These are phyloP conservation scores for Candida sanyaensis DNA, from an alignment of 1,139 yeast genomes.

Conservation along the genomic window DNA sequence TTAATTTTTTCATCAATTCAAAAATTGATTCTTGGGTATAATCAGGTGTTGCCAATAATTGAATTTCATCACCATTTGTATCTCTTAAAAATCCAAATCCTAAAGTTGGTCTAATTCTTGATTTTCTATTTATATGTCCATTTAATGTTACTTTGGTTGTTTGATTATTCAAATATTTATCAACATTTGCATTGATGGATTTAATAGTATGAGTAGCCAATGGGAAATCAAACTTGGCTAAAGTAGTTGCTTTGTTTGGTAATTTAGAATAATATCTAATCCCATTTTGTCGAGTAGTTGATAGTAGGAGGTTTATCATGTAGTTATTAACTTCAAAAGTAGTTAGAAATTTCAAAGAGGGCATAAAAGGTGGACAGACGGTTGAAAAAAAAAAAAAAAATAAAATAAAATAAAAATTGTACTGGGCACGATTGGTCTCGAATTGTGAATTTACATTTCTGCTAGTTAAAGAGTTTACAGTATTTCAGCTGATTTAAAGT, in stretches of 20 bases:
- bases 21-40: slow-evolving; percentile 29
- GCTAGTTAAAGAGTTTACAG: too few species aligned
- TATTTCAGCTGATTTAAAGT: too few species aligned
- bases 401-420: background rate
- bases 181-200: slow-evolving; percentile 11
- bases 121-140: slow-evolving; percentile 83
- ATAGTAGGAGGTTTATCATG: slow-evolving; percentile 5
- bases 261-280: slow-evolving; percentile 15
- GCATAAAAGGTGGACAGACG: background rate
- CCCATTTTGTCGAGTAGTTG: slow-evolving; percentile 2
- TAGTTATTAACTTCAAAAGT: background rate
- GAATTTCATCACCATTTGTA: slow-evolving; percentile 63
- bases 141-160: slow-evolving; percentile 42
- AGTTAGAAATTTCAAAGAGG: too few species aligned
- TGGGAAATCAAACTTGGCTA: slow-evolving; percentile 42
- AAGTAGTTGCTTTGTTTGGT: slow-evolving; percentile 25
- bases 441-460: too few species aligned
- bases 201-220: slow-evolving; percentile 34
- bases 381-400: slow-evolving; percentile 2
- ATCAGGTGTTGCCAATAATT: slow-evolving; percentile 55
- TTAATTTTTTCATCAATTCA: slow-evolving; percentile 47
- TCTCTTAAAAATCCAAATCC: slow-evolving; percentile 79
- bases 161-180: slow-evolving; percentile 16
- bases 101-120: slow-evolving; percentile 48
- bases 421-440: too few species aligned